Conservation (phyloP, 2,329 filamentous ascomycete genomes). For the Diaporthe destruens region DNA sequence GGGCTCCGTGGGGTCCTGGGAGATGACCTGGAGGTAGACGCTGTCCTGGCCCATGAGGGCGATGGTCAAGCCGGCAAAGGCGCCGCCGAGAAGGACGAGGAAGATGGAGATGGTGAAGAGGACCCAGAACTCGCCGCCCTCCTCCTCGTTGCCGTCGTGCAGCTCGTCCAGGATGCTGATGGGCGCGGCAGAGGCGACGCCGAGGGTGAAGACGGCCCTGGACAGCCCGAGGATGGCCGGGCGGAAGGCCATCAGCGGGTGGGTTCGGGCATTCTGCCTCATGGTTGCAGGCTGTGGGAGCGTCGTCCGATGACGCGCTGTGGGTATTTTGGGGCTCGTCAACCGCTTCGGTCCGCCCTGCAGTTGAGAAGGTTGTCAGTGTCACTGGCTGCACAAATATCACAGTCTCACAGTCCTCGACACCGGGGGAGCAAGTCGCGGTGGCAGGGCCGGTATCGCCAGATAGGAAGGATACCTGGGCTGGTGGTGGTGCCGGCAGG, state of each 20-base stretch:
- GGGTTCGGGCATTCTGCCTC: constrained; percentile 32
- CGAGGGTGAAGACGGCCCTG: constrained; percentile 62
- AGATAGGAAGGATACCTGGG: neutral
- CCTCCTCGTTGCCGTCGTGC: constrained; percentile 62
- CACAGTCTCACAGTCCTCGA: too few species aligned
- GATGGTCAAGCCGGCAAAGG: constrained; percentile 94
- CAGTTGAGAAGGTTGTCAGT: neutral
- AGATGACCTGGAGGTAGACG: constrained; percentile 96
- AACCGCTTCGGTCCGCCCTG: constrained; percentile 6
- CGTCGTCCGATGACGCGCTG: constrained; percentile 9
- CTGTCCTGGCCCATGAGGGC: constrained; percentile 85
- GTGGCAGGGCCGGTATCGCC: neutral
- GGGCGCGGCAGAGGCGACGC: constrained; percentile 64
- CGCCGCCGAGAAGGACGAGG: constrained; percentile 88
- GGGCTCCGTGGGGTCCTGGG: constrained; percentile 84
- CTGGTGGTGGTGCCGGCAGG: neutral
- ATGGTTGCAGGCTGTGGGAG: constrained; percentile 23
- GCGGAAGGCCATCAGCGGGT: constrained; percentile 39
- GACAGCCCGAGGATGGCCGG: constrained; percentile 64
- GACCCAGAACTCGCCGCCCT: constrained; percentile 80
- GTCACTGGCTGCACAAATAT: neutral
- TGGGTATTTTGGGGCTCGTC: neutral
- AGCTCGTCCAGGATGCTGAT: constrained; percentile 52
- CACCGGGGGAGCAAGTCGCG: too few species aligned
- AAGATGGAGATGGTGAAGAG: constrained; percentile 83